Base-by-base conservation (phyloP, 2,329 filamentous ascomycete species). In the Zopfia rhizophila region DNA sequence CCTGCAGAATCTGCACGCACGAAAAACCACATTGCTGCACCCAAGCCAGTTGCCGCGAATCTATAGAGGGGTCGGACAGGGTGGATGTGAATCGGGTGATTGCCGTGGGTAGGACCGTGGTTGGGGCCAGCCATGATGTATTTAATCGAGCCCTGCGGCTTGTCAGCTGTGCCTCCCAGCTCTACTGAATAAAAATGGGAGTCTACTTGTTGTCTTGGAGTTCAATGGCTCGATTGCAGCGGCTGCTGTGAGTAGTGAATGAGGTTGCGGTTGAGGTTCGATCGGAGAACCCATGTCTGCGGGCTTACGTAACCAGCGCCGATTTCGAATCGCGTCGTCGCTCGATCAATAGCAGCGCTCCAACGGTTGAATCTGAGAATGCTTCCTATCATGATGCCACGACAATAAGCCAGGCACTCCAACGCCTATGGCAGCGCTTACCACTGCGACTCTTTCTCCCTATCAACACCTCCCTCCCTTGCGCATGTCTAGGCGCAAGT, bases 1-100 rank as follows among this genome's bases (percentile, higher is more conserved):
- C 13, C 4, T 12, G 17, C 11, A 13, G 7, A 32, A 25, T 2
- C 8, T 4, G 10, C 11, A 79, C 88, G 69, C 84, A 97, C 92
- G 75, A 94, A 99, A 78, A 99, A 97, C 94, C 94, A 99, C 94
- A 97, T 99, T 77, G 89, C 90, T 43, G 94, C 94, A 61, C 91
- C 90, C 54, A 99, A 81, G 52, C 87, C 90, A 31, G 91, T 97
- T 33, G 90, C 93, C 47, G 87, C 83, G 74, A 93, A 88, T 70
- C 90, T 85, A 80, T 97, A 96, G 58, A 96, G 68, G 32, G 84
- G 85, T 53, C 83, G 80, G 36, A 76, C 81, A 23, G 81, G 82
- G 68, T 82, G 85, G 67, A 88, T 73, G 67, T 80, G 76, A 61
- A 82, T 73, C 44, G 80, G 80, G 69, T 82, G 81, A 50, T 63